Evolutionary conservation across 2,329 filamentous ascomycete genomes (phyloP).

Genomic region (Ceratocystis albifundus): DNA sequence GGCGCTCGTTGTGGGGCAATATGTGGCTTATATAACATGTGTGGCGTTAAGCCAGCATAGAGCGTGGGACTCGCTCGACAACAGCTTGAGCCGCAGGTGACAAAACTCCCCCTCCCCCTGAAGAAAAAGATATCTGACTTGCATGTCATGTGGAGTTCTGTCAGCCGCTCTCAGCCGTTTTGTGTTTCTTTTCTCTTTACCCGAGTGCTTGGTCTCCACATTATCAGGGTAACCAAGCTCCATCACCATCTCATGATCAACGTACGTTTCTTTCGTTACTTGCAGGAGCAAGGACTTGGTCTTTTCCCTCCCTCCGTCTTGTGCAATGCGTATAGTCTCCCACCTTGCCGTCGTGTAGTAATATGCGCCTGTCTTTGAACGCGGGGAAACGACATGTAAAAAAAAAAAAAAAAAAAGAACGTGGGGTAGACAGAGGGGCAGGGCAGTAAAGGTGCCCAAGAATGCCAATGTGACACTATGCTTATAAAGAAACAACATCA

Average conservation of each 20-base stretch:
- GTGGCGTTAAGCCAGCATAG: no score
- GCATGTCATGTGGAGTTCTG: background rate
- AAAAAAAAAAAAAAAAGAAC: background rate
- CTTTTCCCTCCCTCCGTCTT: background rate
- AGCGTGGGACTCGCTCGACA: background rate
- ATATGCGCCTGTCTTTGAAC: background rate
- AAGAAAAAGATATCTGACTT: background rate
- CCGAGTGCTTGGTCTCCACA: conserved; percentile 1
- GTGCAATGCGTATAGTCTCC: background rate
- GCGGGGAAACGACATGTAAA: conserved; percentile 2
- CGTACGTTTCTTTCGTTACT: conserved; percentile 17
- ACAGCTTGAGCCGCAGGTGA: background rate
- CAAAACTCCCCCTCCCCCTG: background rate
- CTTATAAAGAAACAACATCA: background rate
- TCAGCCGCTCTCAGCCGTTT: background rate
- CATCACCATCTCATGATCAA: conserved; percentile 17
- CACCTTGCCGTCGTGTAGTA: background rate
- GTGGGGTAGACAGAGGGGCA: background rate
- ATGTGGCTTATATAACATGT: background rate
- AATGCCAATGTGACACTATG: background rate
- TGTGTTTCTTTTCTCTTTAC: background rate
- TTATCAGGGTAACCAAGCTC: background rate
- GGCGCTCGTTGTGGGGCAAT: background rate
- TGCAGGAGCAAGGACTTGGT: background rate
- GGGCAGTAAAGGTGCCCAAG: background rate